A percentile compares a stretch with the other conserved stretches of the same genome.
Conservation (phyloP, 345 rosid species). For the Carallia pectinifolia region DNA sequence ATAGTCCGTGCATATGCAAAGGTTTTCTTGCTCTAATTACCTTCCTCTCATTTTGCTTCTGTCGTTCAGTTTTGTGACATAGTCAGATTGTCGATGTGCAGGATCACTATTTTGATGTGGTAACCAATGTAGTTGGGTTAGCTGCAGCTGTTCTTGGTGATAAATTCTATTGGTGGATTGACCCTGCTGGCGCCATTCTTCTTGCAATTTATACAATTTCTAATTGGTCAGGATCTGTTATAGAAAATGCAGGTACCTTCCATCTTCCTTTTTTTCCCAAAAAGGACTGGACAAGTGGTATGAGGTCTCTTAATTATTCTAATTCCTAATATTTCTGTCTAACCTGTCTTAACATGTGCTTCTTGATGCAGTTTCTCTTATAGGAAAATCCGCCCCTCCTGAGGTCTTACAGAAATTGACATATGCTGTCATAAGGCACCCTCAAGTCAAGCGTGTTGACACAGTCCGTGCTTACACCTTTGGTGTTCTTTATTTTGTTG, state of each 20-base stretch:
- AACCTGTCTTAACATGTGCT: not conserved
- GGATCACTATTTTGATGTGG: conserved; percentile 93
- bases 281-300: not conserved
- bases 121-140: conserved; percentile 81
- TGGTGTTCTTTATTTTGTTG: conserved; percentile 91
- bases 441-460: conserved; percentile 69
- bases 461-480: conserved; percentile 94
- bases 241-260: conserved; percentile 77
- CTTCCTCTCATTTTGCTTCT: not conserved
- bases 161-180: conserved; percentile 82
- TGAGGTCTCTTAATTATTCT: not conserved
- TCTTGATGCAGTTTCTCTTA: conserved; percentile 60
- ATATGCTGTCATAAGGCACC: conserved; percentile 69
- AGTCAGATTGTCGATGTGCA: conserved; percentile 19
- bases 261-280: not conserved
- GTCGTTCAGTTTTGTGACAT: conserved; percentile 1
- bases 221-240: conserved; percentile 86
- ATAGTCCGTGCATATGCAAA: conserved; percentile 94
- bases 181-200: conserved; percentile 75
- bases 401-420: conserved; percentile 79
- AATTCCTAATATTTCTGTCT: not conserved
- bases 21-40: conserved; percentile 32
- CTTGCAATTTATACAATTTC: conserved; percentile 84
- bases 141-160: conserved; percentile 83
- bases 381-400: conserved; percentile 90